Percentiles rank a stretch among this genome's conserved stretches.
These are phyloP conservation scores for Pythium vanterpoolii DNA, from an alignment of 352 stramenopile genomes.

Conservation along the genomic window DNA sequence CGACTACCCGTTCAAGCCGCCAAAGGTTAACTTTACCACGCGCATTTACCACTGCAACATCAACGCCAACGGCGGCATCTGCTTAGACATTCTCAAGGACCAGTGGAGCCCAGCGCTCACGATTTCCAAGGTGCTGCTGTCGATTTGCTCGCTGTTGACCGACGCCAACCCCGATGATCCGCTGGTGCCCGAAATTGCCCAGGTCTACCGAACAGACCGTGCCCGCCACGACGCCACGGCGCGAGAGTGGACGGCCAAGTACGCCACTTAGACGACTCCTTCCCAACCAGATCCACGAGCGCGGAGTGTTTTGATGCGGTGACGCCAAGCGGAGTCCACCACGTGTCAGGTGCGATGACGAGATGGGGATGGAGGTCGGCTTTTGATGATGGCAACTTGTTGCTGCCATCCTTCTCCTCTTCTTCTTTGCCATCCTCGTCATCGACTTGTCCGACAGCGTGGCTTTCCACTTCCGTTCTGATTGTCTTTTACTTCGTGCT, in stretches of 20 bases:
- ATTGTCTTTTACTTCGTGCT: conserved; percentile 7
- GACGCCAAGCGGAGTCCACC: not conserved
- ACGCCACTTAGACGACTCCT: conserved; percentile 92
- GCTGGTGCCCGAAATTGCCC: conserved; percentile 89
- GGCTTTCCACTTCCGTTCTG: not conserved
- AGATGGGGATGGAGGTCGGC: not conserved
- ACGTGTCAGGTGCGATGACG: not conserved
- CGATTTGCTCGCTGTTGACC: conserved; percentile 99
- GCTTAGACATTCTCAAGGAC: conserved; percentile 99
- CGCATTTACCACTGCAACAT: conserved; percentile 99
- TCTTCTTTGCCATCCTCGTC: not conserved
- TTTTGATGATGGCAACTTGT: not conserved
- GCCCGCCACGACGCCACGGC: conserved; percentile 94
- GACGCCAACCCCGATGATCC: conserved; percentile 99
- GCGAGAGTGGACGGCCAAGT: conserved; percentile 98
- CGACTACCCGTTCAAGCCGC: conserved; percentile 99
- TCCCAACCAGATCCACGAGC: conserved; percentile 2
- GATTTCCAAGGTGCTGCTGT: conserved; percentile 99
- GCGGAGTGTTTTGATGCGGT: conserved; percentile 12
- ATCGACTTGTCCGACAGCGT: not conserved
- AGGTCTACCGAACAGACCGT: conserved; percentile 95
- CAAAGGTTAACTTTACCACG: conserved; percentile 99
- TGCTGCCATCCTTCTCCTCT: not conserved
- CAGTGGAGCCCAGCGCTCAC: conserved; percentile 99
- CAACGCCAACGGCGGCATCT: conserved; percentile 99